Evolutionary conservation across 2,329 filamentous ascomycete genomes (phyloP).

Genomic region (Colletotrichum musicola): DNA sequence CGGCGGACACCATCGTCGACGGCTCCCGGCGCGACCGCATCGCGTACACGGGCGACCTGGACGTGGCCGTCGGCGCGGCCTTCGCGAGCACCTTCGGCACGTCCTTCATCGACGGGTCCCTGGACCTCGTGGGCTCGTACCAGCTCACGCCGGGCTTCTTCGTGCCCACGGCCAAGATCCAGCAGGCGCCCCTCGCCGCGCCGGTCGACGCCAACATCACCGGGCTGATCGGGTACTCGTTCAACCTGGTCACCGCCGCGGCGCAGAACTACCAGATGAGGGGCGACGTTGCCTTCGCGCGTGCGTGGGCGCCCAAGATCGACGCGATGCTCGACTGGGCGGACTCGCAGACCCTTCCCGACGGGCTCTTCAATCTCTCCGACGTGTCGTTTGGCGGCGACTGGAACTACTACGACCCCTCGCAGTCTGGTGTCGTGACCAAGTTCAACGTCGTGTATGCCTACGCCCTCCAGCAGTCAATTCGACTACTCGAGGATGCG

Average conservation of each 20-base stretch:
- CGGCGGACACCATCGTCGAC: constrained; percentile 48
- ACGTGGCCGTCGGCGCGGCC: constrained; percentile 44
- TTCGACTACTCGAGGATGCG: constrained; percentile 39
- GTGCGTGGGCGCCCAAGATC: constrained; percentile 44
- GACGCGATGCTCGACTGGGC: constrained; percentile 52
- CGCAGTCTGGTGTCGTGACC: constrained; percentile 45
- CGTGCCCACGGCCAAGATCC: constrained; percentile 48
- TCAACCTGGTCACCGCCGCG: constrained; percentile 49
- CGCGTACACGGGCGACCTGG: constrained; percentile 49
- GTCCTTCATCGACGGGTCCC: constrained; percentile 43
- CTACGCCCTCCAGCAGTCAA: constrained; percentile 46
- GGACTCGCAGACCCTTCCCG: constrained; percentile 43
- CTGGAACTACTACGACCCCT: constrained; percentile 51
- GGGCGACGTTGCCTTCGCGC: constrained; percentile 45
- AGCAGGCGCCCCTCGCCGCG: constrained; percentile 43
- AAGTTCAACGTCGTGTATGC: constrained; percentile 51
- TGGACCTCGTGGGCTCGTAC: constrained; percentile 44
- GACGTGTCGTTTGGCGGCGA: constrained; percentile 47
- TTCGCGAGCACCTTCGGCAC: constrained; percentile 46
- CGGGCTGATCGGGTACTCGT: constrained; percentile 51
- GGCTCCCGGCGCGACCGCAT: constrained; percentile 51
- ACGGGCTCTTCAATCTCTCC: constrained; percentile 46
- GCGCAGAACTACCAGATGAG: constrained; percentile 46
- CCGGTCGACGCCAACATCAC: constrained; percentile 44
- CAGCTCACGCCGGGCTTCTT: constrained; percentile 48